Evolutionary conservation across 768 basidiomycete species (phyloP), one percentile per base, ranked within the genome.

Genomic region (Pulveroboletus ravenelii): DNA sequence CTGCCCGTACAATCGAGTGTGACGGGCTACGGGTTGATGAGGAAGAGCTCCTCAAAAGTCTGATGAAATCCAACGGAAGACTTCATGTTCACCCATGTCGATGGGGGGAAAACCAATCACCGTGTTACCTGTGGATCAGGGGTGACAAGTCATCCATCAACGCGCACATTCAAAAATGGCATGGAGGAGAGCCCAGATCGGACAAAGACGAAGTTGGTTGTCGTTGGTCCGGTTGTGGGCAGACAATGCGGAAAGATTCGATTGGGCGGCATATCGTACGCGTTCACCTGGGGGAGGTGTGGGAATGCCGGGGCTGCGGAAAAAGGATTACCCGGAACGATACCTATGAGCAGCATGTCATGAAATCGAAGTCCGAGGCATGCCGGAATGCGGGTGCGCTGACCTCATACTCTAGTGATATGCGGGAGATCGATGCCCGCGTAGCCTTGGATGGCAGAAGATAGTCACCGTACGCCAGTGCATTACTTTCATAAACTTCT

Each of bases 161-260:
- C 5, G 1, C 5, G 1, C 62, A 62, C 17, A 57, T 58, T 23
- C 61, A 49, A 25, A 53, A 25, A 44, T 63, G 62, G 53, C 59
- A 64, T 1, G 44, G 55, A 40, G 50, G 45, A 3, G 34, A 41
- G 31, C 38, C 40, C 1, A 50, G 52, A 1, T 45, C 46, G 5
- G 61, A 60, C 31, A 62, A 60, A 23, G 3, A 14, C 8, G 10
- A 29, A 18, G 23, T 14, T 7, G 10, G 34, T 2, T 62, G 60
- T 38, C 34, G 29, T 15, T 61, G 60, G 60, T 37, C 46, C 0
- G 23, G 14, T n/a, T 66, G 62, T n/a, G 39, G 32, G 1, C 43
- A 47, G 40, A 36, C 4, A 1, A 66, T 66, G 59, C 17, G 48
- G 6, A 66, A 64, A 37, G 65, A 64, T 29, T 64, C 59, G 17